A percentile compares a stretch with the other conserved stretches of the same genome.
These are phyloP conservation scores for Plasmodium billcollinsi DNA, from an alignment of 169 alveolate species.

Conservation along the genomic window DNA sequence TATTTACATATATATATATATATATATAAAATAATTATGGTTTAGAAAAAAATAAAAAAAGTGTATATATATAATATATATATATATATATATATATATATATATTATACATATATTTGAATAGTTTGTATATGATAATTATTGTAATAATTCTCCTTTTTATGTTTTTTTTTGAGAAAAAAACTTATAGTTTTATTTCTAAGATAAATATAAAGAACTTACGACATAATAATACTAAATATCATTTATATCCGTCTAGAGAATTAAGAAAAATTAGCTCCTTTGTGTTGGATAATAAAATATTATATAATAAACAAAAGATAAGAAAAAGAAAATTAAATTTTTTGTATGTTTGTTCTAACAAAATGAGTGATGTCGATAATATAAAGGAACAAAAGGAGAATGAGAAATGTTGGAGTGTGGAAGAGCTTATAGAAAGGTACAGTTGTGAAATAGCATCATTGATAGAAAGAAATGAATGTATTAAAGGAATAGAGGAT, in stretches of 20 bases:
- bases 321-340: neutral
- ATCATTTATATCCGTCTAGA: no score
- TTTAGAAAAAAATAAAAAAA: no score
- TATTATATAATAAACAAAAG: no score
- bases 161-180: slow-evolving; percentile 12
- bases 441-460: slow-evolving; percentile 41
- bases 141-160: neutral
- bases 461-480: slow-evolving; percentile 44
- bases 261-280: no score
- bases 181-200: slow-evolving; percentile 6
- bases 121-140: slow-evolving; percentile 2
- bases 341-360: neutral
- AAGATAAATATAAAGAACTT: neutral
- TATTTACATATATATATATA: neutral
- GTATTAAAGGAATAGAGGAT: slow-evolving; percentile 24
- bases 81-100: neutral
- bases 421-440: slow-evolving; percentile 42
- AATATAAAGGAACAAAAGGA: slow-evolving; percentile 1
- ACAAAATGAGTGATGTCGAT: neutral
- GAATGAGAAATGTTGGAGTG: neutral
- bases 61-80: neutral
- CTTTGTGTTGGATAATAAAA: no score
- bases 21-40: neutral
- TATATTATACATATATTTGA: neutral
- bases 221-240: no score